Conservation (phyloP, 352 stramenopile species). For the Hyaloperonospora brassicae region DNA sequence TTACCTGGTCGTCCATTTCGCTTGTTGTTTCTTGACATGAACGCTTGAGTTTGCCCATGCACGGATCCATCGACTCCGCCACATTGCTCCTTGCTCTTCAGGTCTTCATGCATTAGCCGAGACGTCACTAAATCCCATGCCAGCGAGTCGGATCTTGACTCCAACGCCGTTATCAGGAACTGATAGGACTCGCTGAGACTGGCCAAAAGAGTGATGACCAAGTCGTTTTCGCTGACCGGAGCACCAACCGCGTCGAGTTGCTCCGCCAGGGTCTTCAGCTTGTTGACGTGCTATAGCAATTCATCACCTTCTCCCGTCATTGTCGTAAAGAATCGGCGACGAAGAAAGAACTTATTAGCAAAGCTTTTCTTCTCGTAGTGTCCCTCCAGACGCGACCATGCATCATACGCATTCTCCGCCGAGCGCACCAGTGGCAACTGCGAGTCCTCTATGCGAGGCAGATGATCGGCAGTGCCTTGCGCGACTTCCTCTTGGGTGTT, state of each 20-base stretch:
- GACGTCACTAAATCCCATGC: not conserved
- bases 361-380: not conserved
- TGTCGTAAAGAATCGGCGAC: not conserved
- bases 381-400: too few species aligned
- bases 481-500: not conserved
- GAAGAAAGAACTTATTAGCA: constrained; percentile 1
- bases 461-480: not conserved
- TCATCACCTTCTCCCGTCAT: not conserved
- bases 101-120: not conserved
- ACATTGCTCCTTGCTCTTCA: not conserved
- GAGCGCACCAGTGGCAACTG: not conserved
- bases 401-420: not conserved
- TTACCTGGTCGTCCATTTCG: not conserved
- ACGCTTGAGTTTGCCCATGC: too few species aligned
- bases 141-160: too few species aligned
- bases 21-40: not conserved
- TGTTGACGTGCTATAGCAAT: not conserved
- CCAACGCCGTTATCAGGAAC: too few species aligned
- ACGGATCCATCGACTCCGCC: not conserved
- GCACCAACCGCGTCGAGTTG: too few species aligned
- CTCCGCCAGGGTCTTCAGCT: too few species aligned
- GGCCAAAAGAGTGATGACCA: not conserved
- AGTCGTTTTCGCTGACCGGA: too few species aligned
- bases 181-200: too few species aligned
- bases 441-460: not conserved